A percentile compares a stretch with the other conserved stretches of the same genome.
Conservation (phyloP, 202 grass and related monocot species). For the Setaria viridis region DNA sequence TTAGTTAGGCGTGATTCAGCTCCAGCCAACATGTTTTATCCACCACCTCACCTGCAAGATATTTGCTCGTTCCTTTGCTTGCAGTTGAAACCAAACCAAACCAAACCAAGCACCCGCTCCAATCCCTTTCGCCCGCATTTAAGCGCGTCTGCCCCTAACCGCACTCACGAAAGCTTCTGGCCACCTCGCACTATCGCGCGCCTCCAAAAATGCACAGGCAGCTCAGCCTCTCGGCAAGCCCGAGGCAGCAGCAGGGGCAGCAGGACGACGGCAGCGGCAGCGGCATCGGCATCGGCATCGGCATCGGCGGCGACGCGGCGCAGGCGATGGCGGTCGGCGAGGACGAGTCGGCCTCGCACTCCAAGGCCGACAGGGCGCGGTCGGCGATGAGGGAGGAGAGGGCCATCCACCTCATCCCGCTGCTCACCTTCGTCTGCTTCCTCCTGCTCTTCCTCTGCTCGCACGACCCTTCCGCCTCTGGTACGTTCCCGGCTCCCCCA, state of each 20-base stretch:
- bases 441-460: conserved; percentile 86
- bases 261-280: neutral
- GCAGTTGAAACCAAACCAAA: conserved; percentile 38
- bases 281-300: neutral
- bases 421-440: conserved; percentile 86
- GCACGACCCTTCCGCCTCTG: conserved; percentile 59
- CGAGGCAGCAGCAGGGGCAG: conserved; percentile 42
- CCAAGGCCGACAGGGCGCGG: conserved; percentile 59
- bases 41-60: conserved; percentile 26
- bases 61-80: conserved; percentile 41
- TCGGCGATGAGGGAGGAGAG: conserved; percentile 46
- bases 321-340: conserved; percentile 34
- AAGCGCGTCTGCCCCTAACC: conserved; percentile 9
- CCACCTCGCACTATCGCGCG: neutral
- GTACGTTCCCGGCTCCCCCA: neutral
- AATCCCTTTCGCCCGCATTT: conserved; percentile 32
- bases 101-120: conserved; percentile 31
- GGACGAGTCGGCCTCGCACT: conserved; percentile 45
- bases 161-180: conserved; percentile 22
- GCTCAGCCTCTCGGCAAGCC: conserved; percentile 49
- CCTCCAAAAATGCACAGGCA: conserved; percentile 48
- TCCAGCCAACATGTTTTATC: neutral
- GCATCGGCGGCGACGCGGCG: conserved; percentile 37
- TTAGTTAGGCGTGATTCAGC: neutral
- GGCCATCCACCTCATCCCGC: conserved; percentile 84